These are phyloP conservation scores for Lactarius indigo DNA, from an alignment of 768 basidiomycete species.

Conservation along the genomic window DNA sequence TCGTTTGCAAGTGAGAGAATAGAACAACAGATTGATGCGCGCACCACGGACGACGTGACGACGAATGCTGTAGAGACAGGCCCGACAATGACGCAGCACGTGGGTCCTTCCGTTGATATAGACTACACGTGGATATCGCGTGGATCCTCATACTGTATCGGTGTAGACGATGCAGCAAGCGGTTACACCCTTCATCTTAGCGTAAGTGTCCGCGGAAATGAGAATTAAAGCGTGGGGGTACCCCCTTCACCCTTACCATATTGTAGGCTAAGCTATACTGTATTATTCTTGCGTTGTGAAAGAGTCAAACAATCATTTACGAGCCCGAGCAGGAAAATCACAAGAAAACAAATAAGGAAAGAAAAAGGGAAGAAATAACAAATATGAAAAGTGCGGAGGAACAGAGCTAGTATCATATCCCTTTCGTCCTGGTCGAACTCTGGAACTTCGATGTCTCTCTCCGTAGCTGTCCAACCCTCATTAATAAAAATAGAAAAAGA, in stretches of 20 bases:
- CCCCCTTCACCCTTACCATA: not conserved
- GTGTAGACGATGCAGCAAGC: not conserved
- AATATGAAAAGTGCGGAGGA: not conserved
- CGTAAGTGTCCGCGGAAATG: not conserved
- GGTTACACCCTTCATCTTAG: not conserved
- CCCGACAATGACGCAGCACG: too few relatives aligned
- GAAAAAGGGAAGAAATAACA: not conserved
- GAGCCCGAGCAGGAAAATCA: not conserved
- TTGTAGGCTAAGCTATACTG: not conserved
- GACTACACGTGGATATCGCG: too few relatives aligned
- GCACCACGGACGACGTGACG: too few relatives aligned
- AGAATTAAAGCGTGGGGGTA: not conserved
- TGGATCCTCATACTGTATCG: not conserved
- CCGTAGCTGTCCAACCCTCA: constrained; percentile 41
- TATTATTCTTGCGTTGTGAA: not conserved
- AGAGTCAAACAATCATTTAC: not conserved
- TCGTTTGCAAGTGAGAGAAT: too few relatives aligned
- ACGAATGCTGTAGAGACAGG: too few relatives aligned
- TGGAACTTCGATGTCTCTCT: constrained; percentile 68
- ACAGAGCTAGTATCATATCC: constrained; percentile 24
- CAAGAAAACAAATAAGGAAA: not conserved
- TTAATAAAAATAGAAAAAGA: not conserved
- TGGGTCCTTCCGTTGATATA: too few relatives aligned
- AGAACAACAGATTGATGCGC: too few relatives aligned
- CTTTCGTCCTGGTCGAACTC: constrained; percentile 31